Evolutionary conservation across 306 rosid species (phyloP).

Genomic region (Quercus variabilis): DNA sequence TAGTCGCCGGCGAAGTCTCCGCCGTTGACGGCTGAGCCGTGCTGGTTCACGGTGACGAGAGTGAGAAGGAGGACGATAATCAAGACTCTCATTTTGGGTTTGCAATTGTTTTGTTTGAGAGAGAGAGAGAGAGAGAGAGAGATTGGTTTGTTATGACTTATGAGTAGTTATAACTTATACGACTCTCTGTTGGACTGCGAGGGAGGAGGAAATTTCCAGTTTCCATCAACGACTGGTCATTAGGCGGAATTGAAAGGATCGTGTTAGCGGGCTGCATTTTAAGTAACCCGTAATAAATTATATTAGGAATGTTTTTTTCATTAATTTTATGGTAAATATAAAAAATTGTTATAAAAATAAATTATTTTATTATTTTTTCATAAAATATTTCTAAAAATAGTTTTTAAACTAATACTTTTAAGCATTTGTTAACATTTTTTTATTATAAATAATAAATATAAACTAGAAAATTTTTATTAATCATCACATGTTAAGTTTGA

Average conservation of each 20-base stretch:
- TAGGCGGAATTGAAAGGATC: too few species aligned
- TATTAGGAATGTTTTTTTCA: rapidly evolving
- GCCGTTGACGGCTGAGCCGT: not conserved
- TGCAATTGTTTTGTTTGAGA: conserved; percentile 7
- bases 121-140: not conserved
- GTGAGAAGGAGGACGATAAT: conserved; percentile 18
- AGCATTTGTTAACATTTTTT: rapidly evolving
- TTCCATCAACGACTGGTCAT: too few species aligned
- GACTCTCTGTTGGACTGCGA: too few species aligned
- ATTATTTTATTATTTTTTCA: too few species aligned
- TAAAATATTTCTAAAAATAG: too few species aligned
- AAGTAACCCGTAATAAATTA: rapidly evolving
- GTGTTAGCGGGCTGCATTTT: rapidly evolving
- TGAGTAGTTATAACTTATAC: too few species aligned
- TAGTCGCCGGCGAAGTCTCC: conserved; percentile 59
- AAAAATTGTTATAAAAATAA: rapidly evolving
- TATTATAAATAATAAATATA: too few species aligned
- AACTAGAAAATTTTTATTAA: too few species aligned
- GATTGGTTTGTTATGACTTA: not conserved
- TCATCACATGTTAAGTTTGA: too few species aligned
- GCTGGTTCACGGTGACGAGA: not conserved
- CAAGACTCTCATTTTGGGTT: conserved; percentile 20
- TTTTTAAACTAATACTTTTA: rapidly evolving
- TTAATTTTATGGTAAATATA: rapidly evolving
- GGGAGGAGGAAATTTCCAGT: too few species aligned